Evolutionary conservation across 352 stramenopile species (phyloP), one percentile per base, ranked within the genome.

Genomic region (Pythium guiyangense): DNA sequence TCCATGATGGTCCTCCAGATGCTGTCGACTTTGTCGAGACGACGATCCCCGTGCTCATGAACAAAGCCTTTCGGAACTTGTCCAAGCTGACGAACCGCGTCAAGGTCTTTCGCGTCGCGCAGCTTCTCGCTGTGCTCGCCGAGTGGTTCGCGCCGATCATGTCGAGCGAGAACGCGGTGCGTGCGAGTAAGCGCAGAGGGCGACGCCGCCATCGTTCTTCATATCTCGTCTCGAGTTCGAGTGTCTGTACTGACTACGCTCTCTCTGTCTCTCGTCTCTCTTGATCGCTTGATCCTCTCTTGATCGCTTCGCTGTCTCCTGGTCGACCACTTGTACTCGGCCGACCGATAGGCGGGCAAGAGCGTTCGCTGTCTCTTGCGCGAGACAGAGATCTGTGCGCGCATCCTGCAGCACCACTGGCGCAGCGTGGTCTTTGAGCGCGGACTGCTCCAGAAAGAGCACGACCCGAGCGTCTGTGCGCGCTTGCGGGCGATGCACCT

Each of bases 401-500:
- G 77, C 15, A 83, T 93, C 45, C 53, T 93, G 5, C 83, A 93
- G 61, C 83, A 93, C 45, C 75, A 89, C 48, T 88, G 80, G 72
- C 74, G 83, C 2, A 71, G 80, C 14, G 72, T 88, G 9, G 26
- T 79, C 14, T 86, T 89, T 50, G 73, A 88, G 51, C 73, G 80
- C 17, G 71, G 56, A 31, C 31, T 88, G 6, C 60, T 63, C 20
- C 64, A 63, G 10, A 70, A 69, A 11, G 69, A 89, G n/a, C 72
- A 73, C 35, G 78, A 90, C 45, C 44, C 70, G 9, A 71, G 67
- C 11, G 74, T 86, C 12, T 69, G 74, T 29, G 69, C 71, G n/a
- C 74, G 79, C 4, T 56, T 89, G 8, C 78, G 79, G 0, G 75
- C 80, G 10, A 91, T 93, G 74, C 77, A 90, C 29, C 64, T 88